Evolutionary conservation across 345 rosid species (phyloP), one percentile per base, ranked within the genome.

Genomic region (Melastoma malabathricum): DNA sequence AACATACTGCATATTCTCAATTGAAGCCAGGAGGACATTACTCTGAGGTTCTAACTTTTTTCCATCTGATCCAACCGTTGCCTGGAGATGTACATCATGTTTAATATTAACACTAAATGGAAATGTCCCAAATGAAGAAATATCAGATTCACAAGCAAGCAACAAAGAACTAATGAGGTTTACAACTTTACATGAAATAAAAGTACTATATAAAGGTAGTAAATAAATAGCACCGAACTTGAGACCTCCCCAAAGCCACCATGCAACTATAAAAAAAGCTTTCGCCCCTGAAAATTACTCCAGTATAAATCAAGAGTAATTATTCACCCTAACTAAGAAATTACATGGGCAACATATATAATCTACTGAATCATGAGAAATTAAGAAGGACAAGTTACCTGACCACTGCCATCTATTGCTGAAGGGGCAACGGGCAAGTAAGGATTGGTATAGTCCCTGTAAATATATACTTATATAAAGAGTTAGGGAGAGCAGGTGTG

Each of bases 1-100:
- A 56, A 90, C 95, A 72, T 93, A 88, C 63, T 88, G 99, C 99
- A 93, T 93, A 67, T 93, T 93, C 76, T 93, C 99, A 27, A 93
- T 93, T 44, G 97, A 93, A 65, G 99, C 99, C 8, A 83, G 99
- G 65, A 88, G 97, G 55, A 93, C 97, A 25, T 93, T 88, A 65
- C 97, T 88, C 76, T 88, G 97, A 47, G 97, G 92, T 64, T 93
- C 99, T 59, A 88, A 69, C 61, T 83, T 93, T 67, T 78, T 88
- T 31, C 99, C 99, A 72, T 93, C 99, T 58, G 78, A 51, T 59
- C 95, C 94, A 61, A 85, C 72, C 51, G 23, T 59, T 49, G 81
- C 34, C 99, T 93, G 77, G 61, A 70, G 60, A 31, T 60, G 31
- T 6, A 44, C 27, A 8, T 20, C 16, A 17, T 12, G 34, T 44